A percentile compares a stretch with the other conserved stretches of the same genome.
Conservation (phyloP, 2,329 filamentous ascomycete species). For the Botrytis medusae region DNA sequence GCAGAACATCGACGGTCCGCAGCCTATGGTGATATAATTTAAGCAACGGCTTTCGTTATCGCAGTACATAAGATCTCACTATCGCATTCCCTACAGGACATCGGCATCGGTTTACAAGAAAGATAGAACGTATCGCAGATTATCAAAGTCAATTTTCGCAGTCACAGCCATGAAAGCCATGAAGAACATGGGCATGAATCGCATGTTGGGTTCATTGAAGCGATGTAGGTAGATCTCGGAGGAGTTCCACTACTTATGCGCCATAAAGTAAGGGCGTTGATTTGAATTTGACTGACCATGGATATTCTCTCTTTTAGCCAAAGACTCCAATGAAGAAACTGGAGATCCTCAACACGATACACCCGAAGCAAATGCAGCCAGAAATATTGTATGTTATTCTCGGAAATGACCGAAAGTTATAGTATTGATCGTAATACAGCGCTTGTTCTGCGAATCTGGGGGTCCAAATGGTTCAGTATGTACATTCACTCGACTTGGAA, state of each 20-base stretch:
- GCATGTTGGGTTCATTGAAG: conserved; percentile 39
- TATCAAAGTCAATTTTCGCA: not conserved
- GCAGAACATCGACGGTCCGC: not conserved
- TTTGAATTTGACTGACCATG: conserved; percentile 10
- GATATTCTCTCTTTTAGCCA: conserved; percentile 19
- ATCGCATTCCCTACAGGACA: not conserved
- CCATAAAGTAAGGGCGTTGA: not conserved
- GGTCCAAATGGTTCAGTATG: conserved; percentile 56
- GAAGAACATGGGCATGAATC: conserved; percentile 40
- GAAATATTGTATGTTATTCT: conserved; percentile 60
- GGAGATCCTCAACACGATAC: conserved; percentile 49
- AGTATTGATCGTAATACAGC: conserved; percentile 48
- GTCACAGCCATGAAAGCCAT: conserved; percentile 38
- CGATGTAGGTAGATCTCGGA: conserved; percentile 29
- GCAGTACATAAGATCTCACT: not conserved
- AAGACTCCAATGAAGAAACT: conserved; percentile 27
- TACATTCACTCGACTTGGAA: conserved; percentile 23
- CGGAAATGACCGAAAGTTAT: conserved; percentile 18
- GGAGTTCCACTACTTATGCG: conserved; percentile 21
- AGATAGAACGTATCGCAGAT: not conserved
- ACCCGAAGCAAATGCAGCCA: conserved; percentile 65
- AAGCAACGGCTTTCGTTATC: conserved; percentile 3
- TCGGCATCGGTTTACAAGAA: not conserved
- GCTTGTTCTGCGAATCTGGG: conserved; percentile 77
- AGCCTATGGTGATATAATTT: not conserved